Conservation (phyloP, 2,329 filamentous ascomycete genomes). For the Ascochyta koolunga region DNA sequence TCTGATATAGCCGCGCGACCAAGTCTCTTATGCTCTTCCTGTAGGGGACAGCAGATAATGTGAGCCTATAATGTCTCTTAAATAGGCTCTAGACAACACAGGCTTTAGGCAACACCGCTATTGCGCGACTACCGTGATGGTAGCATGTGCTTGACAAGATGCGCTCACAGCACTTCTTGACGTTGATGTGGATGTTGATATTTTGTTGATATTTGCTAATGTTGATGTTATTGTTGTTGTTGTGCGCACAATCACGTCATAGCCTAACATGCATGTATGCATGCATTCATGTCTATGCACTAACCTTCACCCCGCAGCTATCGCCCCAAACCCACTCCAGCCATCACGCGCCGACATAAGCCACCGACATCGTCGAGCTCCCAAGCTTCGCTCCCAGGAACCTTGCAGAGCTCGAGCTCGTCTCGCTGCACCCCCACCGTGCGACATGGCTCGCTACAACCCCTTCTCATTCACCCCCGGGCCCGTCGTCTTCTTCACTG, state of each 20-base stretch:
- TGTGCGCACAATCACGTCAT: neutral
- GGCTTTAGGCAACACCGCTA: no score
- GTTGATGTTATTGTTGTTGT: no score
- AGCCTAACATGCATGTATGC: neutral
- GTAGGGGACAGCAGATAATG: no score
- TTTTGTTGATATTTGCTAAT: no score
- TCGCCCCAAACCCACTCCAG: neutral
- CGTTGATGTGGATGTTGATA: no score
- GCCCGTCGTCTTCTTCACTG: slow-evolving; percentile 81
- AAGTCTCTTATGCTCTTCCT: no score
- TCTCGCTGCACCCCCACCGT: slow-evolving; percentile 15
- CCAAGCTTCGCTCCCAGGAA: neutral
- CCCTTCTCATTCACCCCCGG: slow-evolving; percentile 77
- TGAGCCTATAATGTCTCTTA: no score
- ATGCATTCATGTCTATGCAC: neutral
- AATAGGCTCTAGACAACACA: no score
- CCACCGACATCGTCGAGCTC: neutral
- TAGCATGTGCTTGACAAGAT: no score
- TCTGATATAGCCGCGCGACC: no score
- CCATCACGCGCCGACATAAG: slow-evolving; percentile 23
- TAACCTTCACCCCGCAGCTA: slow-evolving; percentile 15
- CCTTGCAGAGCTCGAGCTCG: slow-evolving; percentile 12
- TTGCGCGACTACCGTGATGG: no score
- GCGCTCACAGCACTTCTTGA: no score
- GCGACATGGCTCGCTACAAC: slow-evolving; percentile 46